Conservation (phyloP, 805 yeast genomes). For the Yarrowia osloensis region DNA sequence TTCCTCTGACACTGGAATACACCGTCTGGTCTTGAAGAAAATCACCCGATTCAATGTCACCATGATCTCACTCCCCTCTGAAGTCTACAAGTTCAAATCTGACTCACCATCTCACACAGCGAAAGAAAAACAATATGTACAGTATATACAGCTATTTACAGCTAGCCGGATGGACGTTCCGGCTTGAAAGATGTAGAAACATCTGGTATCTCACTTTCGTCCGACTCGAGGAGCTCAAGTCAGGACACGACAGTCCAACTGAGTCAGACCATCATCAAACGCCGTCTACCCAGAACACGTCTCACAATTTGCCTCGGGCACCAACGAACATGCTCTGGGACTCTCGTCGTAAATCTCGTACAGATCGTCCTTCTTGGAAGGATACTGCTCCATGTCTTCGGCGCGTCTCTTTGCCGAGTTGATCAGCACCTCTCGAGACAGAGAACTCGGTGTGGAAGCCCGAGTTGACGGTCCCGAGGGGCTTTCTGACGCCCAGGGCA, state of each 20-base stretch:
- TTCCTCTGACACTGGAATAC: no score
- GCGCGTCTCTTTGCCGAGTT: constrained; percentile 13
- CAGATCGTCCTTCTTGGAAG: constrained; percentile 4
- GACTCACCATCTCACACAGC: no score
- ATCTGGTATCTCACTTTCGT: no score
- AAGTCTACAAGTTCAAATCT: no score
- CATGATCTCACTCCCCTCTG: no score
- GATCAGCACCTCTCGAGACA: neutral
- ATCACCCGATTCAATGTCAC: no score
- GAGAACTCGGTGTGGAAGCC: constrained; percentile 6
- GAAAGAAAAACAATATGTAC: neutral
- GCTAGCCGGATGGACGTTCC: neutral
- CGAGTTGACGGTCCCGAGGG: constrained; percentile 6
- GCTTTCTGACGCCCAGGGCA: constrained; percentile 9
- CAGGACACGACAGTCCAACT: neutral
- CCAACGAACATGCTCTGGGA: constrained; percentile 12
- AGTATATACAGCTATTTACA: neutral
- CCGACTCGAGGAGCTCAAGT: no score
- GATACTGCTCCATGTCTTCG: neutral
- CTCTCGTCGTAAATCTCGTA: constrained; percentile 22
- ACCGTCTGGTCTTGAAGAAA: no score
- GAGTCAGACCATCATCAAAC: no score
- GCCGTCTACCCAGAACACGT: neutral
- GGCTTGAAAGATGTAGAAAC: no score
- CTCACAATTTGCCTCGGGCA: constrained; percentile 15